Evolutionary conservation across 2,329 filamentous ascomycete species (phyloP).

Genomic region (Phialophora verrucosa): DNA sequence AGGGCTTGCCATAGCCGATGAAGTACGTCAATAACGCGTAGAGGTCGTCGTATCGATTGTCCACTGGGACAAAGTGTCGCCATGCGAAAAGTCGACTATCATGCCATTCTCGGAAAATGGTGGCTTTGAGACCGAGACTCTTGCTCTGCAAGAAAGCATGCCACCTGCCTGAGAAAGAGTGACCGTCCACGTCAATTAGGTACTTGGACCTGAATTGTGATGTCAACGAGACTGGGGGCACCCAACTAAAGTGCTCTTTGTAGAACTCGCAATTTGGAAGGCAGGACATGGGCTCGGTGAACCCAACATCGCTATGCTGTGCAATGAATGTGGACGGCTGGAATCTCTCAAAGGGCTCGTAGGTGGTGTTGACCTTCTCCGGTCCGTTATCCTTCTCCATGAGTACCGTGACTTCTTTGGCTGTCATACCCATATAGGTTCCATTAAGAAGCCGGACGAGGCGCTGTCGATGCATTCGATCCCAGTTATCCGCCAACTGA

Average conservation of each 20-base stretch:
- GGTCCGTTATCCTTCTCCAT: slow-evolving; percentile 37
- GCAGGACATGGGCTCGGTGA: slow-evolving; percentile 46
- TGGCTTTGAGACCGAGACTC: slow-evolving; percentile 58
- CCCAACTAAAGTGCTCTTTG: slow-evolving; percentile 42
- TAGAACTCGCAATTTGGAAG: slow-evolving; percentile 49
- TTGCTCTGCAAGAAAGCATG: slow-evolving; percentile 55
- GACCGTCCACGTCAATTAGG: slow-evolving; percentile 48
- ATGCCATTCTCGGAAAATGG: slow-evolving; percentile 62
- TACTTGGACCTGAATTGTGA: slow-evolving; percentile 48
- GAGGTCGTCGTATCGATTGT: slow-evolving; percentile 58
- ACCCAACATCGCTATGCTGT: slow-evolving; percentile 48
- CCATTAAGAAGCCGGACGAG: slow-evolving; percentile 47
- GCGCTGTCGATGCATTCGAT: slow-evolving; percentile 48
- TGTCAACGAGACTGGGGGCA: slow-evolving; percentile 41
- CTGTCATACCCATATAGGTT: slow-evolving; percentile 41
- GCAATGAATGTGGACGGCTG: slow-evolving; percentile 44
- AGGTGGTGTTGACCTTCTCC: slow-evolving; percentile 36
- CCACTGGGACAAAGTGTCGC: slow-evolving; percentile 61
- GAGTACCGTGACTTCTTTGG: slow-evolving; percentile 42
- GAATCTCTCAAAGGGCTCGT: slow-evolving; percentile 41
- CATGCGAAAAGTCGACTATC: slow-evolving; percentile 58
- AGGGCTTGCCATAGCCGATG: slow-evolving; percentile 46
- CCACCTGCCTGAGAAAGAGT: slow-evolving; percentile 51
- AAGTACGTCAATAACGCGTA: slow-evolving; percentile 60
- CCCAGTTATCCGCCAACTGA: slow-evolving; percentile 53